Evolutionary conservation across 2,329 filamentous ascomycete genomes (phyloP).

Genomic region (Trichoderma asperellum): DNA sequence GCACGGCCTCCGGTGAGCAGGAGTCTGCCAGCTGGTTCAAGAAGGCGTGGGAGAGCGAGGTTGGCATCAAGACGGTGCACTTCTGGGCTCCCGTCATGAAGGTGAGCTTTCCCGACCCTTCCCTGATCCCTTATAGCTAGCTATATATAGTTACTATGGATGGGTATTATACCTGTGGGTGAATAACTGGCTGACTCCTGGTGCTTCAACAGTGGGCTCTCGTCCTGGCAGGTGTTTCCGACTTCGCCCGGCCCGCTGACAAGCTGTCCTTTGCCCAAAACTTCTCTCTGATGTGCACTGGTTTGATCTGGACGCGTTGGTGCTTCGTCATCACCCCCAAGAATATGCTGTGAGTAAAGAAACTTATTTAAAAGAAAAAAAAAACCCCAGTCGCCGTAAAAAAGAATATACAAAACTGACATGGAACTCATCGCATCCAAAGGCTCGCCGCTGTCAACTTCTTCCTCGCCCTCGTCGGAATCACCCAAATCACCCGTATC

Average conservation of each 20-base stretch:
- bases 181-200: not conserved
- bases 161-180: not conserved
- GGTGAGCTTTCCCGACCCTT: conserved; percentile 40
- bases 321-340: conserved; percentile 94
- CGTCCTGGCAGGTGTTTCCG: conserved; percentile 88
- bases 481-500: conserved; percentile 81
- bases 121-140: not conserved
- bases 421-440: not conserved
- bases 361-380: too few relatives aligned
- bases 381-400: not conserved
- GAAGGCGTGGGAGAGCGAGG: conserved; percentile 80
- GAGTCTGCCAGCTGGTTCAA: conserved; percentile 63
- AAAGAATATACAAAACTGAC: not conserved
- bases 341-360: conserved; percentile 75
- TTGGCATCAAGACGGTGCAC: conserved; percentile 91
- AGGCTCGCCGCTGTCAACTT: conserved; percentile 96
- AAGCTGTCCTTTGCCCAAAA: conserved; percentile 95
- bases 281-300: conserved; percentile 83
- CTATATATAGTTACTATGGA: not conserved
- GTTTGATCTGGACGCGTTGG: conserved; percentile 97
- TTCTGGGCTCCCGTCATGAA: conserved; percentile 99
- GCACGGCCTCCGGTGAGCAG: conserved; percentile 57
- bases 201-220: conserved; percentile 72
- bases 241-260: conserved; percentile 88
- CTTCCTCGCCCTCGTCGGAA: conserved; percentile 88